phyloP scores from a whole-genome alignment of 179 eudicot genomes.

The Silene coronaria region DNA sequence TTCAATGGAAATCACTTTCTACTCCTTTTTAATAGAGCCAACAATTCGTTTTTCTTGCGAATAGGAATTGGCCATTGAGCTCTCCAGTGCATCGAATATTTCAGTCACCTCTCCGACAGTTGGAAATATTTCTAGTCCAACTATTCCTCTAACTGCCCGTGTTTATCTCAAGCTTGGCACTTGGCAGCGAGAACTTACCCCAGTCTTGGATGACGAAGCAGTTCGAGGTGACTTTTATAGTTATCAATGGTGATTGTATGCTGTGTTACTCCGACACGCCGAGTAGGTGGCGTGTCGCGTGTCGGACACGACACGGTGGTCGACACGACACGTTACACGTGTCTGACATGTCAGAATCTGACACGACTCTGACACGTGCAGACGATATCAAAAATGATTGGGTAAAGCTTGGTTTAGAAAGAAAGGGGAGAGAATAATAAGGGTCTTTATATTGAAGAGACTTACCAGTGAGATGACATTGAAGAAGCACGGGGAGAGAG shows the following conservation, averaged over 20 bases:
- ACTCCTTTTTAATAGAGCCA: background rate
- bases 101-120: conserved; percentile 38
- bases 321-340: too few species aligned
- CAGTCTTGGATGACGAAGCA: conserved; percentile 72
- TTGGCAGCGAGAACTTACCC: conserved; percentile 90
- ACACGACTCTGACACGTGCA: too few species aligned
- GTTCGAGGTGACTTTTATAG: conserved; percentile 47
- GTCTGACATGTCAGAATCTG: too few species aligned
- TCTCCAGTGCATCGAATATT: conserved; percentile 44
- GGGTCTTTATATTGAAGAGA: too few species aligned
- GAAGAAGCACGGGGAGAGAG: too few species aligned
- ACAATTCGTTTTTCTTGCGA: conserved; percentile 4
- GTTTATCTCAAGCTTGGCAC: conserved; percentile 79
- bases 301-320: too few species aligned
- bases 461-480: too few species aligned
- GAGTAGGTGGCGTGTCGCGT: too few species aligned
- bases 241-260: conserved; percentile 3
- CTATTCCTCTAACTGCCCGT: conserved; percentile 63
- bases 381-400: too few species aligned
- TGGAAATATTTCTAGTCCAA: conserved; percentile 36
- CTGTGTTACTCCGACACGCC: too few species aligned
- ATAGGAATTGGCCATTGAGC: conserved; percentile 68
- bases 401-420: too few species aligned
- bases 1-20: background rate
- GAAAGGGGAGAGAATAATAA: too few species aligned